Evolutionary conservation across 192 early-diverging fungal genomes (phyloP).

Genomic region (Entophlyctis luteolus): DNA sequence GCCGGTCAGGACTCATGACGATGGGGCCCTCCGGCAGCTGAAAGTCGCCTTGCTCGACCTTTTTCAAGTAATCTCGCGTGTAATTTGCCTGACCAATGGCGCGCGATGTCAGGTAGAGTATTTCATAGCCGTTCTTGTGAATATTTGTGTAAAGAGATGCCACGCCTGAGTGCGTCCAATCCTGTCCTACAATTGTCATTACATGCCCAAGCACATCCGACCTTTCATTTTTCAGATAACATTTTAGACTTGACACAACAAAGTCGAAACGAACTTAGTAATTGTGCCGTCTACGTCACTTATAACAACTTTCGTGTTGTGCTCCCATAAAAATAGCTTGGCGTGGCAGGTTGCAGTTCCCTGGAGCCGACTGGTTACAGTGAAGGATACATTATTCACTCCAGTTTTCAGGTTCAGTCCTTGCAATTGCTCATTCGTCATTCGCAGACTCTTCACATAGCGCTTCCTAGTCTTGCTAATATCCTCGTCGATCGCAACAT

Average conservation of each 20-base stretch:
- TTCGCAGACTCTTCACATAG: conserved; percentile 73
- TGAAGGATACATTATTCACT: conserved; percentile 85
- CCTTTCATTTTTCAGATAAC: conserved; percentile 14
- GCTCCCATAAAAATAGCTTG: conserved; percentile 84
- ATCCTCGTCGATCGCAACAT: neutral
- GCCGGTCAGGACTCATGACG: conserved; percentile 91
- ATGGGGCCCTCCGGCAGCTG: conserved; percentile 91
- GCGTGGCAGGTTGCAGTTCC: conserved; percentile 74
- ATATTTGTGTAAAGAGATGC: conserved; percentile 96
- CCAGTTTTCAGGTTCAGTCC: conserved; percentile 76
- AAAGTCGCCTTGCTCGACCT: conserved; percentile 83
- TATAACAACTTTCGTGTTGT: conserved; percentile 84
- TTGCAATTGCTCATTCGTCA: conserved; percentile 89
- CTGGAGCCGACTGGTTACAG: conserved; percentile 73
- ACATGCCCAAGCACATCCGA: conserved; percentile 94
- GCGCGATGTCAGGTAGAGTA: conserved; percentile 88
- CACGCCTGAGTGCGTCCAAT: conserved; percentile 97
- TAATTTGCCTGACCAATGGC: conserved; percentile 93
- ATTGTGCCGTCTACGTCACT: conserved; percentile 99
- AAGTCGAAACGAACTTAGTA: conserved; percentile 62
- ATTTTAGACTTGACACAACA: neutral
- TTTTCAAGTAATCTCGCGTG: conserved; percentile 86
- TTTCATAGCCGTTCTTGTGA: conserved; percentile 86
- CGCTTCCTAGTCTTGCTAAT: neutral
- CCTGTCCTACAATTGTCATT: conserved; percentile 93